Base-by-base conservation (phyloP, 1,284 basidiomycete genomes). In the Laetiporus sulphureus region DNA sequence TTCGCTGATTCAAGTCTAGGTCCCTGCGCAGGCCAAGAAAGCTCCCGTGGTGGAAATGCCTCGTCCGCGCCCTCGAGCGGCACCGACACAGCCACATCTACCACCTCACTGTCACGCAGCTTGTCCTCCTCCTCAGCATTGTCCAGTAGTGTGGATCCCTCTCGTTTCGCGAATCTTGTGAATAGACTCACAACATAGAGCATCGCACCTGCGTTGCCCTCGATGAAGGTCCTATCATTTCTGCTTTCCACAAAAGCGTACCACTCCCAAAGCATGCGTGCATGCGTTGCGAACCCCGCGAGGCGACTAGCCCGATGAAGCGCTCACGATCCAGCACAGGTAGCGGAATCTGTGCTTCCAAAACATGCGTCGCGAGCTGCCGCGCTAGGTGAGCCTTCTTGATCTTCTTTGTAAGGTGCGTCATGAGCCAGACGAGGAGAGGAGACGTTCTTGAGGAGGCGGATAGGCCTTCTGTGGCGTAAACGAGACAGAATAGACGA, bases 161-260 rank as follows among this genome's bases (percentile, higher is more conserved):
- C 32, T 39, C 37, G 36, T 31, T 32, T 42, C 29, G 11, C 65
- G 42, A 64, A 65, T 53, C 42, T 67, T 47, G 56, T 61, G 48
- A 68, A 79, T 13, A 81, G 59, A 51, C 72, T 75, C 36, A 77
- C 70, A 65, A 84, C 64, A 13, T 73, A 71, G 15, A 81, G 42
- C 67, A 80, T 69, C 40, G 72, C 57, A 0, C 55, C 55, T 11
- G 73, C 60, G 50, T 72, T 66, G 2, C 68, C 71, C 8, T 67
- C 56, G 18, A 84, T 66, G 5, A 63, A 40, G 8, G 54, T 48
- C n/a, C 33, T 15, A 12, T 42, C 40, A 36, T 73, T 69, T 29
- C 50, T 55, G 7, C 69, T n/a, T 13, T 27, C 8, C 25, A 7
- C 73, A n/a, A 47, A 50, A 1, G 70, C 60, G 53, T 73, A 79